phyloP scores from a whole-genome alignment of 2,329 filamentous ascomycete genomes.

The Alternaria ethzedia region DNA sequence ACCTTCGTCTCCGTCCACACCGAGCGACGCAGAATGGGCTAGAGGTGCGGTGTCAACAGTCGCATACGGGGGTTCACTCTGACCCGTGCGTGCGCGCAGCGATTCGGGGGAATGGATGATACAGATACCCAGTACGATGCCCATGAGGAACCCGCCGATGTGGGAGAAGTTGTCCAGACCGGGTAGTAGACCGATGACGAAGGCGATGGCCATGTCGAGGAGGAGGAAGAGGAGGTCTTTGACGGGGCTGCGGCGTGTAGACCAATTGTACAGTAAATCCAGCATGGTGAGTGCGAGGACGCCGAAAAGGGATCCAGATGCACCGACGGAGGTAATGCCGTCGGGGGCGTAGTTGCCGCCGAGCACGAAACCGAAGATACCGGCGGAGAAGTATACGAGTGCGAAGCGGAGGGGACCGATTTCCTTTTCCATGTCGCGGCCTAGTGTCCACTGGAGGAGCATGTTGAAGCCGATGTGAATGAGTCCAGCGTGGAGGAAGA shows the following conservation, averaged over 20 bases:
- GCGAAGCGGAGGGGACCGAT: conserved; percentile 90
- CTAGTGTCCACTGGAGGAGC: conserved; percentile 86
- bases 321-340: conserved; percentile 80
- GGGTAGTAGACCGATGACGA: conserved; percentile 88
- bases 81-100: conserved; percentile 75
- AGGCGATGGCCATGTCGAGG: conserved; percentile 85
- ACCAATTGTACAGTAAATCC: conserved; percentile 93
- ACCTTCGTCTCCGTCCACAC: not conserved
- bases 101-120: conserved; percentile 87
- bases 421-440: conserved; percentile 87
- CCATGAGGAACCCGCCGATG: conserved; percentile 95
- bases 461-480: conserved; percentile 97
- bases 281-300: conserved; percentile 87
- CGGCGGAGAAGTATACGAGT: conserved; percentile 86
- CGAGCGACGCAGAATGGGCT: conserved; percentile 8
- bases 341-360: conserved; percentile 91
- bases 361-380: conserved; percentile 95
- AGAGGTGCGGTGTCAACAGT: conserved; percentile 57
- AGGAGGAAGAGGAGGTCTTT: conserved; percentile 88
- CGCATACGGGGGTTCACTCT: conserved; percentile 72
- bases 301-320: conserved; percentile 89
- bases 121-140: conserved; percentile 83
- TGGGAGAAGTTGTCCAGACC: conserved; percentile 97
- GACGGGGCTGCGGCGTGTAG: conserved; percentile 74
- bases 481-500: conserved; percentile 92